Percentiles rank a stretch among this genome's conserved stretches.
These are phyloP conservation scores for Hymenoscyphus albidus DNA, from an alignment of 2,329 filamentous ascomycete species.

Conservation along the genomic window DNA sequence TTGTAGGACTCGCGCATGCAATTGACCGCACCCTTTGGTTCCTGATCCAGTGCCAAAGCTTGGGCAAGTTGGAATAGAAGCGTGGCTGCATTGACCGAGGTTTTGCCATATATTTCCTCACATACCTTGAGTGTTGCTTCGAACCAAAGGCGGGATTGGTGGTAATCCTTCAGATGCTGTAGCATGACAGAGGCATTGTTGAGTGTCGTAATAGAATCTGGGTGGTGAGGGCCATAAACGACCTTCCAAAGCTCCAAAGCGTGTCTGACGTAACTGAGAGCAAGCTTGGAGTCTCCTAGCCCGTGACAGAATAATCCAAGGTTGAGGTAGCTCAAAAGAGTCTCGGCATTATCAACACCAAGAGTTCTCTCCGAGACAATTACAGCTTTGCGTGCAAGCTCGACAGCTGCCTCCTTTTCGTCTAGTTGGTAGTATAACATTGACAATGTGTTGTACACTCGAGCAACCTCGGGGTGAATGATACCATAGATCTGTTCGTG, in stretches of 20 bases:
- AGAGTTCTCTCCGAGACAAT: constrained; percentile 93
- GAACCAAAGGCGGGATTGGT: constrained; percentile 94
- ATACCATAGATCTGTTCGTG: constrained; percentile 99
- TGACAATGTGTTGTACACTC: constrained; percentile 90
- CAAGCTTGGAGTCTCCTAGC: constrained; percentile 80
- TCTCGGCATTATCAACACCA: constrained; percentile 90
- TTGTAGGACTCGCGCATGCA: constrained; percentile 96
- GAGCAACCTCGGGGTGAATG: constrained; percentile 90
- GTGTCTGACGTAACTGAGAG: constrained; percentile 86
- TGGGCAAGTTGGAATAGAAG: constrained; percentile 96
- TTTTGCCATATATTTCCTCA: constrained; percentile 82
- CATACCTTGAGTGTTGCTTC: constrained; percentile 87
- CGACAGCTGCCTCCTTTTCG: constrained; percentile 92
- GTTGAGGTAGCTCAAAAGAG: constrained; percentile 92
- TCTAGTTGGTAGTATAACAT: constrained; percentile 98
- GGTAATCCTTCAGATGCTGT: constrained; percentile 89
- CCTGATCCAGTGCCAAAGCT: constrained; percentile 89
- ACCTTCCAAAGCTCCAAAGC: constrained; percentile 95
- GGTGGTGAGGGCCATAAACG: constrained; percentile 89
- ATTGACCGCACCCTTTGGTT: constrained; percentile 84
- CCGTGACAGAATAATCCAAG: constrained; percentile 91
- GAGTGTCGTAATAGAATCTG: constrained; percentile 96
- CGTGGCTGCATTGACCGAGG: constrained; percentile 89
- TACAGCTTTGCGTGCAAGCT: constrained; percentile 92
- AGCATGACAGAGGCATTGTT: constrained; percentile 99